These are phyloP conservation scores for Sungouiozyma intestinalis DNA, from an alignment of 805 yeast species.

Conservation along the genomic window DNA sequence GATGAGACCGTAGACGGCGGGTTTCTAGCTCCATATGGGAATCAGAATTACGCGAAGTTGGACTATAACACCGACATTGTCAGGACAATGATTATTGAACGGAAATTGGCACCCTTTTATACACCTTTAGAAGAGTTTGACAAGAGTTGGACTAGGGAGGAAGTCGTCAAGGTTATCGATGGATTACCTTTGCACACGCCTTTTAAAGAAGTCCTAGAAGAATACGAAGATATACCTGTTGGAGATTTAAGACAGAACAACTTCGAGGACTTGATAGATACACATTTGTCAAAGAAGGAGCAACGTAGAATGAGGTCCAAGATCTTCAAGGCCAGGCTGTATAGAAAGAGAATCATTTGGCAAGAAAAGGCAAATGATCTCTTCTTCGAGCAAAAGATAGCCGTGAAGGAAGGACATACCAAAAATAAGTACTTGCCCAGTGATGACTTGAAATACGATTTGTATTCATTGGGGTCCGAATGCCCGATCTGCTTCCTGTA, in stretches of 20 bases:
- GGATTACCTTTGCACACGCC: conserved; percentile 49
- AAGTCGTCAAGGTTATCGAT: conserved; percentile 43
- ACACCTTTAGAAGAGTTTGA: conserved; percentile 80
- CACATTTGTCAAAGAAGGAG: conserved; percentile 21
- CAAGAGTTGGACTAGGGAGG: conserved; percentile 58
- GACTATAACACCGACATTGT: conserved; percentile 71
- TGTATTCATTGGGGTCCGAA: conserved; percentile 64
- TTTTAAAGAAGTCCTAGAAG: conserved; percentile 30
- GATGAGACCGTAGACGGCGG: conserved; percentile 89
- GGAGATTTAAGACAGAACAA: conserved; percentile 20
- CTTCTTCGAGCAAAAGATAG: conserved; percentile 43
- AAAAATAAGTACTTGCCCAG: conserved; percentile 25
- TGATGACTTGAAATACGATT: conserved; percentile 37
- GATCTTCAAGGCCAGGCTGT: conserved; percentile 27
- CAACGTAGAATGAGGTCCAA: conserved; percentile 21
- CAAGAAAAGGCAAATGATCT: conserved; percentile 50
- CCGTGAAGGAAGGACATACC: conserved; percentile 31
- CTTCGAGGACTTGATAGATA: conserved; percentile 25
- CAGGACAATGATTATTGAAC: conserved; percentile 52
- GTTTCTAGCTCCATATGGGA: conserved; percentile 82
- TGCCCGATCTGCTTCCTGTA: conserved; percentile 92
- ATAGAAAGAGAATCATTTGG: conserved; percentile 36
- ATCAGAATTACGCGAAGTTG: conserved; percentile 59
- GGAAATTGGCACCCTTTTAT: conserved; percentile 81
- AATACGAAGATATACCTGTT: conserved; percentile 26